Percentiles rank a stretch among this genome's conserved stretches.
Conservation (phyloP, 805 yeast species). For the Jamesozyma hellenica region DNA sequence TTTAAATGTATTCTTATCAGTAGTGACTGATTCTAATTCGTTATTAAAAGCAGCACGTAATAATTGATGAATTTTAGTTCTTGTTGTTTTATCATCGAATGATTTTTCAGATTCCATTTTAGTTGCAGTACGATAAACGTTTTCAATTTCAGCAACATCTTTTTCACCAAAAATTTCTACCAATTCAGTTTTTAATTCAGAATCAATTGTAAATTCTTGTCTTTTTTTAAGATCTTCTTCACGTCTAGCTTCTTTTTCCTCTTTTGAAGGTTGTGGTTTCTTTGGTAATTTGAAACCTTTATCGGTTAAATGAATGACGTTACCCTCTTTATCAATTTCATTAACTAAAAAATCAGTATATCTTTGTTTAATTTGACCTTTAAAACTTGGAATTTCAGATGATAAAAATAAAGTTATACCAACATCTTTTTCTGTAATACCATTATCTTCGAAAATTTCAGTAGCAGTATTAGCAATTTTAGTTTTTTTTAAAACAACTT, state of each 20-base stretch:
- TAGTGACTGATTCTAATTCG: conserved; percentile 70
- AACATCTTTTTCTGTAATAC: conserved; percentile 67
- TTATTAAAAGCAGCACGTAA: conserved; percentile 65
- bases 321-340: conserved; percentile 62
- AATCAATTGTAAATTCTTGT: conserved; percentile 34
- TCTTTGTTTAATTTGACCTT: conserved; percentile 75
- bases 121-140: conserved; percentile 43
- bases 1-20: conserved; percentile 53
- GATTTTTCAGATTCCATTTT: conserved; percentile 47
- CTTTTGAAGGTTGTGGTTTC: conserved; percentile 35
- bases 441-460: conserved; percentile 14
- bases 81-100: conserved; percentile 56
- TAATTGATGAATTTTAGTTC: conserved; percentile 72
- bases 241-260: conserved; percentile 30
- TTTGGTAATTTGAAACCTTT: conserved; percentile 54
- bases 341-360: conserved; percentile 91
- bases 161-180: conserved; percentile 48
- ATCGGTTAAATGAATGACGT: conserved; percentile 67
- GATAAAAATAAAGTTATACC: conserved; percentile 73
- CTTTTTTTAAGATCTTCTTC: conserved; percentile 25
- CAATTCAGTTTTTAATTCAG: conserved; percentile 40
- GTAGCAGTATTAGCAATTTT: conserved; percentile 4
- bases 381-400: conserved; percentile 48
- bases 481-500: conserved; percentile 6
- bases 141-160: conserved; percentile 47